A percentile compares a stretch with the other conserved stretches of the same genome.
Evolutionary conservation across 2,329 filamentous ascomycete genomes (phyloP).

Genomic region (Sarocladium oryzae): DNA sequence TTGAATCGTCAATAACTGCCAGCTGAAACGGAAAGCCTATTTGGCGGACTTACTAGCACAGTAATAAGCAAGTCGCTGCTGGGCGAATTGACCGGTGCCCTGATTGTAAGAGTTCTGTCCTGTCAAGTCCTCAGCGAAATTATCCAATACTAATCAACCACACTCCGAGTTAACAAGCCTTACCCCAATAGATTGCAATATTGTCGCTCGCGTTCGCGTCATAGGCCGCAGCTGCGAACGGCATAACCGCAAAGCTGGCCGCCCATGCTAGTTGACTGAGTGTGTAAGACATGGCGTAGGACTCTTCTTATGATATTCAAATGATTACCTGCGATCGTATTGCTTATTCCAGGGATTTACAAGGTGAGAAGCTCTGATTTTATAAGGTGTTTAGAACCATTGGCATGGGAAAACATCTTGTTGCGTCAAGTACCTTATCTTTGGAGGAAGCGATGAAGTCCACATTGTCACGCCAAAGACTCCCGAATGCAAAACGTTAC

Average conservation of each 20-base stretch:
- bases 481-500: no score
- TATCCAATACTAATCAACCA: no score
- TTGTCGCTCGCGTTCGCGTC: conserved; percentile 28
- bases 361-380: no score
- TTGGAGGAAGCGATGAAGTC: no score
- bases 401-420: no score
- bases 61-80: conserved; percentile 51
- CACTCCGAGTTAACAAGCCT: conserved; percentile 11
- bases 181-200: conserved; percentile 62
- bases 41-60: conserved; percentile 45
- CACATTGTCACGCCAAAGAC: no score
- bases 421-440: no score
- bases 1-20: conserved; percentile 11
- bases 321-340: neutral
- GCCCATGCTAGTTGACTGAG: neutral
- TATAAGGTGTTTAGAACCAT: no score
- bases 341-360: no score
- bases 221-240: neutral
- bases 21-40: neutral
- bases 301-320: neutral
- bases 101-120: conserved; percentile 55
- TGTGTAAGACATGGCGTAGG: neutral
- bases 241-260: neutral
- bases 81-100: conserved; percentile 35
- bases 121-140: conserved; percentile 14